A percentile compares a stretch with the other conserved stretches of the same genome.
These are phyloP conservation scores for Raffaelea ambrosiae DNA, from an alignment of 2,329 filamentous ascomycete species.

Conservation along the genomic window DNA sequence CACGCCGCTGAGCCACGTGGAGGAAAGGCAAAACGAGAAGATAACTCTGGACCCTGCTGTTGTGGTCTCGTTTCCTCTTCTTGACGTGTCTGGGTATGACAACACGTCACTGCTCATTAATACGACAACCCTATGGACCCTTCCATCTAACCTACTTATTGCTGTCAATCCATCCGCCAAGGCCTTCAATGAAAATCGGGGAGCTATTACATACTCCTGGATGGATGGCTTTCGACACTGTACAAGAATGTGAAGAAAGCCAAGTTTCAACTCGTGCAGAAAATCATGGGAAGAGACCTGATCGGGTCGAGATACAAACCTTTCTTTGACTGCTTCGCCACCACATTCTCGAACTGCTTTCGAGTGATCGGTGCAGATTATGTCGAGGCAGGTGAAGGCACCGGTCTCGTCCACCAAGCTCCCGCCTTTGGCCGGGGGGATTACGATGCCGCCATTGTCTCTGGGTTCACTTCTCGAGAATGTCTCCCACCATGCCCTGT, in stretches of 20 bases:
- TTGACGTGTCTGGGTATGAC: constrained; percentile 67
- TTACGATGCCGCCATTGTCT: constrained; percentile 71
- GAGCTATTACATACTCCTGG: constrained; percentile 76
- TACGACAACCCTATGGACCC: no score
- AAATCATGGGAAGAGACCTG: constrained; percentile 75
- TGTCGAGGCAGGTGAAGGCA: constrained; percentile 81
- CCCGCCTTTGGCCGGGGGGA: constrained; percentile 93
- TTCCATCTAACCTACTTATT: no score
- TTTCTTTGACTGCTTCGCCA: constrained; percentile 80
- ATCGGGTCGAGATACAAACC: constrained; percentile 81
- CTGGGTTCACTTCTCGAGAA: constrained; percentile 67
- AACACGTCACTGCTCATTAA: constrained; percentile 38
- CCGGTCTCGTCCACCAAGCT: constrained; percentile 85
- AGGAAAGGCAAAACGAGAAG: constrained; percentile 90
- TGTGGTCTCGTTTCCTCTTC: constrained; percentile 79
- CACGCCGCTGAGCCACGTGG: constrained; percentile 84
- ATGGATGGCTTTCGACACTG: constrained; percentile 68
- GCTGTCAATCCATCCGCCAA: no score
- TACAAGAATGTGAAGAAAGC: constrained; percentile 95
- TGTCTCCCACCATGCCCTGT: constrained; percentile 78
- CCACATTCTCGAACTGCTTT: constrained; percentile 80
- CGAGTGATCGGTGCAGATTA: constrained; percentile 74
- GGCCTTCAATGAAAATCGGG: constrained; percentile 58
- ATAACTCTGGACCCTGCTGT: constrained; percentile 84
- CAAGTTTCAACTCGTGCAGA: constrained; percentile 75